Base-by-base conservation (phyloP, 2,329 filamentous ascomycete genomes). In the Venturia oleaginea region DNA sequence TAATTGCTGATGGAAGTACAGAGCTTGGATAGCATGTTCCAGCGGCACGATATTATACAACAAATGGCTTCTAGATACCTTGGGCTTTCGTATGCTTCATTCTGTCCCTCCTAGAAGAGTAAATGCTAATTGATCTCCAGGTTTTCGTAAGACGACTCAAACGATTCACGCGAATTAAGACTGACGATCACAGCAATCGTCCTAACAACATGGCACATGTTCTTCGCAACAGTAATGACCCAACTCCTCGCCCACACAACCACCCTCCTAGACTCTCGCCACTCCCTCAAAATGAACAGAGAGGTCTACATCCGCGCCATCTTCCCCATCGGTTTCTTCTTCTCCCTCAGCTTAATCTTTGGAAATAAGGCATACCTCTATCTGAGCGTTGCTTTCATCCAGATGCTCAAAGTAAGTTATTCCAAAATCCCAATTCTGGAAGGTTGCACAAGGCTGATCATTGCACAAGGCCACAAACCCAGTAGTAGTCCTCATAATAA, bases 201-300 rank as follows among this genome's bases (percentile, higher is more conserved):
- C 13, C 27, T 65, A 32, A 96, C 92, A 72, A 95, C 93, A 82
- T 99, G 93, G 87, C 94, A 99, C 81, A 81, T 97, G 78, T 80
- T 86, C 34, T 97, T 97, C 74, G 92, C 94, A 68, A 96, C 92
- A 42, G 75, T 96, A 74, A 93, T 96, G 84, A 99, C 94, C 69
- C 94, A 97, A 78, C 74, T 96, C 70, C 85, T 99, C 75, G 92
- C 94, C 61, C 89, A 91, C 72, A 95, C 91, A 74, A 97, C 93
- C 51, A 88, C 82, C 46, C 81, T 96, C 63, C 89, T 99, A 68
- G 94, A 99, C 79, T 92, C 92, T 70, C 88, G 94, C 72, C 96
- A 97, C 81, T 90, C 88, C 54, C 92, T 97, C 66, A 96, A 96
- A 81, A 97, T 99, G 93, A 97, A 91, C 34, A 91, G 91, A 70